phyloP scores from a whole-genome alignment of 306 rosid species.

The Cicer cuneatum region DNA sequence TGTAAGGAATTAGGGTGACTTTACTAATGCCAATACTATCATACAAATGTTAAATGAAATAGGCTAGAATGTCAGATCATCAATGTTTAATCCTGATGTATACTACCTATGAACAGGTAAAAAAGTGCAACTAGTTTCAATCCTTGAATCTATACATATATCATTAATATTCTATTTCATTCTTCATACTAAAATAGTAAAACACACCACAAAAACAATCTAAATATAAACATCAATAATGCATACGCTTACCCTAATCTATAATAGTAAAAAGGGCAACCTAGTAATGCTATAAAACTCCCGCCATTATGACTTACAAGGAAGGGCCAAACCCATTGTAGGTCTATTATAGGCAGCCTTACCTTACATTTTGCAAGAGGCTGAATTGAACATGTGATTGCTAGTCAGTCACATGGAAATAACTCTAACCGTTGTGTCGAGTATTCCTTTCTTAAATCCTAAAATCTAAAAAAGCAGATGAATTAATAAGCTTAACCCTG shows the following conservation, averaged over 20 bases:
- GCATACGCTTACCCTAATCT: slow-evolving; percentile 4
- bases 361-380: slow-evolving; percentile 5
- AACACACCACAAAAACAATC: not conserved
- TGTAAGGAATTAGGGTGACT: not conserved
- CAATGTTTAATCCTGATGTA: not conserved
- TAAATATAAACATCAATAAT: not conserved
- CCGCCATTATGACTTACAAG: not conserved
- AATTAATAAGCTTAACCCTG: slow-evolving; percentile 14
- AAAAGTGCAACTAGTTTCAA: slow-evolving; percentile 12
- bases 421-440: not conserved
- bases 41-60: not conserved
- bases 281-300: not conserved
- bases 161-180: not conserved
- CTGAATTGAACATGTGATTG: slow-evolving; percentile 7
- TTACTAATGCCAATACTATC: not conserved
- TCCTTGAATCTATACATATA: slow-evolving; percentile 18
- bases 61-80: not conserved
- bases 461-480: not conserved
- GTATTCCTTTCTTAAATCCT: not conserved
- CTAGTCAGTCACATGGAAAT: slow-evolving; percentile 1
- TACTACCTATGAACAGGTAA: not conserved
- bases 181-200: not conserved
- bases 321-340: not conserved
- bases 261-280: not conserved
- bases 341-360: not conserved